Evolutionary conservation across 1,284 basidiomycete genomes (phyloP).

Genomic region (Malassezia equina): DNA sequence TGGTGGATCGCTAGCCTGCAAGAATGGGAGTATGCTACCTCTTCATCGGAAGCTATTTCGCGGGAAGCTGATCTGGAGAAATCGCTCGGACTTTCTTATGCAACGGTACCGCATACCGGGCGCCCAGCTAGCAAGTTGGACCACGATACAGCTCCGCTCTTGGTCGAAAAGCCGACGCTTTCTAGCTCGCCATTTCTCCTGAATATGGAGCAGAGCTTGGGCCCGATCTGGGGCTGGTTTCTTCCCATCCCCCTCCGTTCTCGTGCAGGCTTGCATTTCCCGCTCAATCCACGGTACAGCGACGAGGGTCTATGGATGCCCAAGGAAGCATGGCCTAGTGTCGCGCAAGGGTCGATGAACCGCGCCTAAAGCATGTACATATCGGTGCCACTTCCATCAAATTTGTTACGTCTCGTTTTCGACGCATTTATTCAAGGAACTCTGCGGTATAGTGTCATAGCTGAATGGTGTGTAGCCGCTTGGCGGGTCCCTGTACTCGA

Average conservation of each 20-base stretch:
- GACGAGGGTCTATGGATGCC: conserved; percentile 9
- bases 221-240: conserved; percentile 3
- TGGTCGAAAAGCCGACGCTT: neutral
- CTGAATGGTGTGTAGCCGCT: too few species aligned
- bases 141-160: neutral
- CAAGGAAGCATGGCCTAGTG: conserved; percentile 1
- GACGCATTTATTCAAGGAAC: too few species aligned
- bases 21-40: conserved; percentile 13
- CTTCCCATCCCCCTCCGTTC: neutral
- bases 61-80: conserved; percentile 9
- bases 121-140: neutral
- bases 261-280: conserved; percentile 5
- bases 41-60: neutral
- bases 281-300: conserved; percentile 13
- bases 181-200: neutral
- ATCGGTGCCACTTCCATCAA: too few species aligned
- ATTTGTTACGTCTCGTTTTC: too few species aligned
- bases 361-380: neutral
- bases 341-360: neutral
- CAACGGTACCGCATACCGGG: neutral
- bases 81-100: neutral
- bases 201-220: conserved; percentile 17
- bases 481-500: too few species aligned
- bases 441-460: too few species aligned
- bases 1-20: conserved; percentile 61